phyloP scores from a whole-genome alignment of 371 early-diverging fungal species.

The Lichtheimia corymbifera region DNA sequence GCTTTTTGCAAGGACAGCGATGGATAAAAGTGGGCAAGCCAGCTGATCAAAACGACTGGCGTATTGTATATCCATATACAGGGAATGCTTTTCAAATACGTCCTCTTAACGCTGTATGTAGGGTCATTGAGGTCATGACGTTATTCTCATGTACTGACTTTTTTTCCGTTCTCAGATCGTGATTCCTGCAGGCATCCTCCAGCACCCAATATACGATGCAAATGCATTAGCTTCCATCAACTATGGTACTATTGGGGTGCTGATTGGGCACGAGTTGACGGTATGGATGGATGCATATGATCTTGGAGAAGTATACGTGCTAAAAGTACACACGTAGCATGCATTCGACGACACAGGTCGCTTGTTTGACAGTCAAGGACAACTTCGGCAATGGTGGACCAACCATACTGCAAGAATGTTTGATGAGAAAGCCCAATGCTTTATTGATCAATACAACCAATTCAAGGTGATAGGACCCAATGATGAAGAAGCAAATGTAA shows the following conservation, averaged over 20 bases:
- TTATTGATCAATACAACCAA: constrained; percentile 61
- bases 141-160: background rate
- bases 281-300: constrained; percentile 36
- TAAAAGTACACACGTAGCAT: constrained; percentile 42
- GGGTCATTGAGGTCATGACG: background rate
- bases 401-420: constrained; percentile 50
- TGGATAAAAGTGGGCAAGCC: constrained; percentile 37
- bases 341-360: constrained; percentile 58
- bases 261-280: constrained; percentile 66
- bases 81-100: constrained; percentile 66
- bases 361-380: constrained; percentile 49
- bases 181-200: constrained; percentile 65
- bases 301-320: constrained; percentile 59
- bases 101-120: constrained; percentile 38
- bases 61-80: constrained; percentile 55
- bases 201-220: constrained; percentile 44
- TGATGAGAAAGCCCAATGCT: constrained; percentile 57
- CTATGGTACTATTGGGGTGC: constrained; percentile 61
- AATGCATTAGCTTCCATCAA: constrained; percentile 56
- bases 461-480: constrained; percentile 36
- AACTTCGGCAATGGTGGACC: constrained; percentile 67
- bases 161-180: constrained; percentile 35
- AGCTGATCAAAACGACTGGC: constrained; percentile 52
- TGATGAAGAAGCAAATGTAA: constrained; percentile 32
- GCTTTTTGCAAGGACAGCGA: constrained; percentile 14